These are phyloP conservation scores for Kluyveromyces wickerhamii DNA, from an alignment of 805 yeast genomes.

Conservation along the genomic window DNA sequence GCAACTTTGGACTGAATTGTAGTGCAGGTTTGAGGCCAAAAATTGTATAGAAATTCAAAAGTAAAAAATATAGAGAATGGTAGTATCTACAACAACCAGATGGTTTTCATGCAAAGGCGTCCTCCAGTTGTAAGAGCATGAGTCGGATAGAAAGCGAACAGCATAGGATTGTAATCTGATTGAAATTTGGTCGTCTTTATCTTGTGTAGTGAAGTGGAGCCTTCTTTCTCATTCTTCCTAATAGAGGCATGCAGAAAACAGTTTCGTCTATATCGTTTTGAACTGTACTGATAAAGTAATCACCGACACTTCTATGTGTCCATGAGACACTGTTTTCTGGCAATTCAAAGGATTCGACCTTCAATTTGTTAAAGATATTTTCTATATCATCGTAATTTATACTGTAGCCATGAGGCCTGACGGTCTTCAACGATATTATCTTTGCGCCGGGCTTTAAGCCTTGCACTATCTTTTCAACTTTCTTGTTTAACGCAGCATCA, in stretches of 20 bases:
- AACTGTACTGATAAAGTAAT: constrained; percentile 70
- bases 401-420: constrained; percentile 66
- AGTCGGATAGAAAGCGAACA: no score
- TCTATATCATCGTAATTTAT: constrained; percentile 46
- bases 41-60: no score
- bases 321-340: constrained; percentile 75
- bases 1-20: no score
- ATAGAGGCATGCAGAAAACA: constrained; percentile 18
- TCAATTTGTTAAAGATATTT: constrained; percentile 55
- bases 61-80: no score
- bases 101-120: no score
- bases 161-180: no score
- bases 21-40: no score
- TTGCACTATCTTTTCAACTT: constrained; percentile 56
- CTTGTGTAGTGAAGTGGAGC: constrained; percentile 21
- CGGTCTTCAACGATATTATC: constrained; percentile 69
- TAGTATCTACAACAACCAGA: no score
- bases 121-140: no score
- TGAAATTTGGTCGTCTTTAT: constrained; percentile 7
- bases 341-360: constrained; percentile 55
- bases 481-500: constrained; percentile 62
- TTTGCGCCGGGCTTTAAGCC: constrained; percentile 66
- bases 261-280: constrained; percentile 32
- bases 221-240: constrained; percentile 18
- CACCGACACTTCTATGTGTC: constrained; percentile 65